Base-by-base conservation (phyloP, 1,139 yeast genomes). In the Geotrichum candidum region DNA sequence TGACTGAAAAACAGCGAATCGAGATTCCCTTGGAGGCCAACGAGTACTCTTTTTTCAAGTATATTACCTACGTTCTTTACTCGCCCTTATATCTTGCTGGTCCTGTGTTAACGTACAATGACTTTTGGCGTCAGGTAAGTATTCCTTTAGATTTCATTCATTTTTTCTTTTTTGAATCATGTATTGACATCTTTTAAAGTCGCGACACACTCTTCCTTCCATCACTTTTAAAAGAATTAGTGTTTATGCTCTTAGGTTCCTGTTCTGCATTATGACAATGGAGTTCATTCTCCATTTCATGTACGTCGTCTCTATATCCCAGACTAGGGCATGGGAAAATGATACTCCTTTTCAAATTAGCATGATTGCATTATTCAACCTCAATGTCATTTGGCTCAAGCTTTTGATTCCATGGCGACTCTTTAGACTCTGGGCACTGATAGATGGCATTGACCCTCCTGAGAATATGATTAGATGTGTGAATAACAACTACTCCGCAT, bases 401-500 rank as follows among this genome's bases (percentile, higher is more conserved):
- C 80, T 95, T 51, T 80, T 95, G 64, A 87, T 95, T 61, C 99
- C 99, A 1, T 95, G 99, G 99, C 82, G 99, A 71, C 77, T 94
- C 60, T 95, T 95, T 77, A 79, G 99, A 66, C 79, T 94, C 68
- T 95, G 99, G 99, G 83, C 95, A 9, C 77, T 95, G 65, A 70
- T 90, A 22, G 99, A 95, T 74, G 90, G 90, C 0, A 90, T 94
- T 61, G 99, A 94, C 71, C 90, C 98, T 0, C 98, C 99, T 1
- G 99, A 95, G 72, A 95, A 95, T 71, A 95, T 95, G 99, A 85
- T 95, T 63, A 80, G 99, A 63, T 92, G 99, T 72, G 90, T 95
- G 84, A 89, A 90, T 73, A 90, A 95, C 74, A 95, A 94, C 74
- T 94, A 87, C 73, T 88, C 96, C 31, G 95, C 97, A 0, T 75